Evolutionary conservation across 148 eudicot species (phyloP), one percentile per base, ranked within the genome.

Genomic region (Vaccinium vitisidaea): DNA sequence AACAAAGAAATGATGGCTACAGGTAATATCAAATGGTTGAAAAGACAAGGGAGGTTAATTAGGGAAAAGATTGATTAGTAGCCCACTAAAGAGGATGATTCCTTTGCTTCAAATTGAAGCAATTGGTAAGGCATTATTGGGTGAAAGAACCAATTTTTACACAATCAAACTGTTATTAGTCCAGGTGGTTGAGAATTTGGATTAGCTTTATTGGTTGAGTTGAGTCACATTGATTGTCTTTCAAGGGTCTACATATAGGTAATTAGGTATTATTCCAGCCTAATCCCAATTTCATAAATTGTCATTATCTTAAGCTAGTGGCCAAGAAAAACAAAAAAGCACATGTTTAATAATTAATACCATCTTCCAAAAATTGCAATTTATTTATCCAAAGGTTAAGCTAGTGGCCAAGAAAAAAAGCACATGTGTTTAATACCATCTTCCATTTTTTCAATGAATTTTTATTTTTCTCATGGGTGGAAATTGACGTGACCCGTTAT

Each of bases 51-150:
- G 79, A n/a, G 79, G 11, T 39, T 76, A 7, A 46, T 8, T 48
- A 21, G 2, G 78, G 79, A 76, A 76, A 76, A 48, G 79, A 76
- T 55, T 14, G 32, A 46, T 76, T 48, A 76, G 55, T 48, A 76
- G 30, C 4, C 55, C 79, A 48, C 79, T 76, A 76, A 48, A 13
- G 74, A 69, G 39, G 32, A 75, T 10, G 32, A 75, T 10, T 75
- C 49, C 79, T 75, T 75, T 75, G 79, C 79, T 75, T 75, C 50
- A 75, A 9, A 7, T 75, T 46, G 79, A 75, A 75, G 79, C 79
- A 75, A 46, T 19, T 75, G 79, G 50, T 18, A 46, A 1, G 50
- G 27, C 52, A 76, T 48, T 27, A 77, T 49, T 52, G 18, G 16
- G 12, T 10, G 4, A 25, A 27, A 25, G 80, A 52, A 52, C 59